A percentile compares a stretch with the other conserved stretches of the same genome.
Conservation (phyloP, 164 flowering plant species). For the Houttuynia cordata region DNA sequence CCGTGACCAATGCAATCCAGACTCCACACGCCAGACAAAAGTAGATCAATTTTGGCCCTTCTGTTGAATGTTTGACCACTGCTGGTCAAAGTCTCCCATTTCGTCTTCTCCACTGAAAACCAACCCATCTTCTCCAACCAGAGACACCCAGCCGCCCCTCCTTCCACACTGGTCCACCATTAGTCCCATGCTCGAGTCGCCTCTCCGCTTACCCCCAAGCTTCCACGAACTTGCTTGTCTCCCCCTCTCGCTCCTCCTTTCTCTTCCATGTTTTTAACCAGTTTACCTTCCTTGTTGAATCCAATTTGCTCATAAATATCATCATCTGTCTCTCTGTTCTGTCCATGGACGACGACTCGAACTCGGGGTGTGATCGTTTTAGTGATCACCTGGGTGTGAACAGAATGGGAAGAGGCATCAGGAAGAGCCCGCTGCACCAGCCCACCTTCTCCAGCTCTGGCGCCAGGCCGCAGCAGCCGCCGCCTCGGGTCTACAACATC, state of each 20-base stretch:
- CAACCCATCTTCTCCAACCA: too few species aligned
- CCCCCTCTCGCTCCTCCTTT: neutral
- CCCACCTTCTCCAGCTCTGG: constrained; percentile 36
- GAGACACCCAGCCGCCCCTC: too few species aligned
- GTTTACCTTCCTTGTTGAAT: too few species aligned
- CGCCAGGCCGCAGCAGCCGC: constrained; percentile 36
- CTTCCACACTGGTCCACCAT: neutral
- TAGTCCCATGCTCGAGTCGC: neutral
- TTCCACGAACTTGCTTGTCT: neutral
- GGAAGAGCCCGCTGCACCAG: constrained; percentile 86
- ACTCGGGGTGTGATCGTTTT: constrained; percentile 25
- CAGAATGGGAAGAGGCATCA: constrained; percentile 74
- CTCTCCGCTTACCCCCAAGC: neutral
- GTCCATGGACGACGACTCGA: constrained; percentile 29
- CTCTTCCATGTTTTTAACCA: neutral
- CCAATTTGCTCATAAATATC: neutral
- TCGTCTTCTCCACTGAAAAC: too few species aligned
- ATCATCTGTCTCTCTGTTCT: neutral
- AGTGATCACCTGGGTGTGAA: constrained; percentile 83
- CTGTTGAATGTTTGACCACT: too few species aligned
- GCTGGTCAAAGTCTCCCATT: too few species aligned
- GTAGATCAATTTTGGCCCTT: too few species aligned
- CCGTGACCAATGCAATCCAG: too few species aligned
- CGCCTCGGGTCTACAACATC: constrained; percentile 89
- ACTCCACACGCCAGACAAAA: too few species aligned